phyloP scores from a whole-genome alignment of 2,329 filamentous ascomycete species.

The Diplodia intermedia region DNA sequence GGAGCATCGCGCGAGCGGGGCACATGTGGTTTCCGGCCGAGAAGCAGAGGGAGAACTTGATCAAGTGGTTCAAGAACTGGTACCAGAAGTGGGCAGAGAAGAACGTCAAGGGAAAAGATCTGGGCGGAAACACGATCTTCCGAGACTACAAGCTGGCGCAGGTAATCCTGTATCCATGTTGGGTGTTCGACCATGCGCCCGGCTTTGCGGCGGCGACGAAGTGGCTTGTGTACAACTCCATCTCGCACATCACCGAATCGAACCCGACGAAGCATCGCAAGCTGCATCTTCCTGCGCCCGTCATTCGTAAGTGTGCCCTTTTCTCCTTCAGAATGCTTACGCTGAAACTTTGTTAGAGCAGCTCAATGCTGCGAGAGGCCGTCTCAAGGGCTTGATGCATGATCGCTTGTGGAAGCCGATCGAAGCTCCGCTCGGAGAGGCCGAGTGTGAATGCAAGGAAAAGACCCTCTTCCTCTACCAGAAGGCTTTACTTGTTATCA shows the following conservation, averaged over 20 bases:
- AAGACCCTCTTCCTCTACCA: background rate
- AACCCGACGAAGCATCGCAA: slow-evolving; percentile 35
- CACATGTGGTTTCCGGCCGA: background rate
- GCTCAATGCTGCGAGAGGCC: background rate
- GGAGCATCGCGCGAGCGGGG: background rate
- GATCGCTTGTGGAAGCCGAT: background rate
- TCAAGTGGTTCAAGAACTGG: background rate
- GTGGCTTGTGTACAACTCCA: slow-evolving; percentile 44
- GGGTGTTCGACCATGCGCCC: slow-evolving; percentile 41
- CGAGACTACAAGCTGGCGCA: background rate
- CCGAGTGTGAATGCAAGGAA: background rate
- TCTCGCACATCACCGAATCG: slow-evolving; percentile 40
- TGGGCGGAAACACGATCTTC: background rate
- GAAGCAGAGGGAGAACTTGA: background rate
- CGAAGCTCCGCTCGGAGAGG: background rate
- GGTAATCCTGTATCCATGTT: slow-evolving; percentile 41
- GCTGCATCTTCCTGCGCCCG: background rate
- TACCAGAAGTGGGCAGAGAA: background rate
- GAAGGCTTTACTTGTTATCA: background rate
- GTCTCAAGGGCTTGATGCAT: background rate
- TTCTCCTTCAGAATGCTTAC: no score
- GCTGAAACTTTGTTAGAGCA: background rate
- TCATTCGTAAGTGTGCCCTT: background rate
- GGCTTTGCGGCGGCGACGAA: slow-evolving; percentile 42
- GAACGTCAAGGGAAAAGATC: background rate